Percentiles rank a stretch among this genome's conserved stretches.
These are phyloP conservation scores for Allium sativum DNA, from an alignment of 106 monocot genomes.

Conservation along the genomic window DNA sequence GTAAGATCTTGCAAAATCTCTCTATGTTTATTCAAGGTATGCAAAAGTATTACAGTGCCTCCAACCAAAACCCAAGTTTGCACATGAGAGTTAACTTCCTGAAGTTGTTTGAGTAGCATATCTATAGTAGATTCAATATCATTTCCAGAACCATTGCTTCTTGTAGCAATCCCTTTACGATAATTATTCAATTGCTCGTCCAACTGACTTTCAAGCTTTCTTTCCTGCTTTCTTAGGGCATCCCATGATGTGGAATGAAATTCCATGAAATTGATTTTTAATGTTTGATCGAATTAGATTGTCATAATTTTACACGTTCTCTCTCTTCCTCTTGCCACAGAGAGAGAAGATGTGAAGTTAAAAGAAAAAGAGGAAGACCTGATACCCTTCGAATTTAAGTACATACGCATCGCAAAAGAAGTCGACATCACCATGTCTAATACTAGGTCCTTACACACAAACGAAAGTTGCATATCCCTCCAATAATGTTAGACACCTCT, in stretches of 20 bases:
- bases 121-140: constrained; percentile 81
- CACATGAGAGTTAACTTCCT: constrained; percentile 90
- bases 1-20: constrained; percentile 91
- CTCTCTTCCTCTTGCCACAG: too few species aligned
- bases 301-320: too few species aligned
- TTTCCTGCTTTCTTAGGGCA: constrained; percentile 24
- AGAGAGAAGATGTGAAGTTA: too few species aligned
- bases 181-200: constrained; percentile 86
- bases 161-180: constrained; percentile 53
- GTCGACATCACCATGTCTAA: too few species aligned
- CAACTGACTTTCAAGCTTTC: constrained; percentile 79
- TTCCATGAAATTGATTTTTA: neutral
- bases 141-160: constrained; percentile 57
- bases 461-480: too few species aligned
- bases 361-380: too few species aligned
- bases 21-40: constrained; percentile 80
- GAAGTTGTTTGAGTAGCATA: constrained; percentile 72
- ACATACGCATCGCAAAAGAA: too few species aligned
- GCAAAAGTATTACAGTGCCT: constrained; percentile 81
- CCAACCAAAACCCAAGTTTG: constrained; percentile 85
- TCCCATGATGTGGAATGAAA: constrained; percentile 9
- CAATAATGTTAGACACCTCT: too few species aligned
- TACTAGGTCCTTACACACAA: too few species aligned
- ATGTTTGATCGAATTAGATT: too few species aligned
- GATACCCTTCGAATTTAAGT: too few species aligned